Evolutionary conservation across 2,329 filamentous ascomycete genomes (phyloP).

Genomic region (Periconia sp.): DNA sequence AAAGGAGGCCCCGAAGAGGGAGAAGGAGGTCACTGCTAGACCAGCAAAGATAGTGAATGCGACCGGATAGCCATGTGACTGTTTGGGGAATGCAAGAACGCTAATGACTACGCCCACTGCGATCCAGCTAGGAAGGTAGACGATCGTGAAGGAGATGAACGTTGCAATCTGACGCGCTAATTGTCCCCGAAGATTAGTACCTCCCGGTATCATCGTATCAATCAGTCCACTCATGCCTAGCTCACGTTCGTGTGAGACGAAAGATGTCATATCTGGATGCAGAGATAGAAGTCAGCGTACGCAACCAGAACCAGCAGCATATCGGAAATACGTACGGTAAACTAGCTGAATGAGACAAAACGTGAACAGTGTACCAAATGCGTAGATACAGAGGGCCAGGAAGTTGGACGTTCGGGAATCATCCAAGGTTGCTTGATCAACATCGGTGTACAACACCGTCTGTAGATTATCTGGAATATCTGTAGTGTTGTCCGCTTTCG

Average conservation of each 20-base stretch:
- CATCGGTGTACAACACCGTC: conserved; percentile 20
- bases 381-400: conserved; percentile 18
- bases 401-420: conserved; percentile 19
- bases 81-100: conserved; percentile 24
- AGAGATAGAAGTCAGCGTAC: too few species aligned
- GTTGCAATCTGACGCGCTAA: conserved; percentile 25
- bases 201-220: conserved; percentile 34
- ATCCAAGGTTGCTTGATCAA: conserved; percentile 18
- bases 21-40: conserved; percentile 26
- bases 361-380: conserved; percentile 29
- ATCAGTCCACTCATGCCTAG: conserved; percentile 34
- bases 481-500: conserved; percentile 8
- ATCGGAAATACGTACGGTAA: too few species aligned
- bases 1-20: conserved; percentile 30
- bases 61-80: conserved; percentile 19
- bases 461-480: conserved; percentile 14
- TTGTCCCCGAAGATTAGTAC: conserved; percentile 21
- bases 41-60: conserved; percentile 31
- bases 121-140: conserved; percentile 33
- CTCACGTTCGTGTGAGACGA: conserved; percentile 30
- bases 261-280: conserved; percentile 32
- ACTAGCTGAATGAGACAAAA: conserved; percentile 27
- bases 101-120: conserved; percentile 26
- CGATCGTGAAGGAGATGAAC: conserved; percentile 32
- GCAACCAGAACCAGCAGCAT: too few species aligned